phyloP scores from a whole-genome alignment of 305 asterid species.

The Fraxinus nigra region DNA sequence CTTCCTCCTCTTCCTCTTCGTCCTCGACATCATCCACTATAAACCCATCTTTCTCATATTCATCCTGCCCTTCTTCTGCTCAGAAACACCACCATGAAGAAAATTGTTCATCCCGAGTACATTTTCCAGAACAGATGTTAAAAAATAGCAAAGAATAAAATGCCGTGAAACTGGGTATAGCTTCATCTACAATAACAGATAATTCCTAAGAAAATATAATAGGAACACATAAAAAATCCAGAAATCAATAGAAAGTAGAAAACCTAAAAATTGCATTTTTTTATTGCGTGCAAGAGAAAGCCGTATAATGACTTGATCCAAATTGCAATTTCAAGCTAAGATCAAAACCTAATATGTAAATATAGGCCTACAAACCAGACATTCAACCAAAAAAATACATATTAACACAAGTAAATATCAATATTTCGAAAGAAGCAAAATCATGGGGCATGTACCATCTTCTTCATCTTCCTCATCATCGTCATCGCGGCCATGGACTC shows the following conservation, averaged over 20 bases:
- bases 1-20: conserved; percentile 78
- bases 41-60: conserved; percentile 92
- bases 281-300: neutral
- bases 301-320: neutral
- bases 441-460: conserved; percentile 49
- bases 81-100: conserved; percentile 14
- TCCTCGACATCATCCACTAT: conserved; percentile 86
- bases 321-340: neutral
- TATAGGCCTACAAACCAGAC: neutral
- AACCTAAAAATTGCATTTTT: neutral
- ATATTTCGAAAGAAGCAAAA: neutral
- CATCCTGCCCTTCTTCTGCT: conserved; percentile 87
- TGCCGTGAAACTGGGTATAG: neutral
- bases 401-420: neutral
- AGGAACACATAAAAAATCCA: neutral
- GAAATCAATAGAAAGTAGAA: neutral
- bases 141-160: neutral
- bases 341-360: neutral
- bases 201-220: neutral
- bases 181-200: neutral
- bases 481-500: conserved; percentile 45
- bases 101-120: neutral
- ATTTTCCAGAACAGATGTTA: neutral
- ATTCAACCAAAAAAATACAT: neutral
- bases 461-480: conserved; percentile 91